Evolutionary conservation across 805 yeast genomes (phyloP), one percentile per base, ranked within the genome.

Genomic region (Allodekkera sacchari): DNA sequence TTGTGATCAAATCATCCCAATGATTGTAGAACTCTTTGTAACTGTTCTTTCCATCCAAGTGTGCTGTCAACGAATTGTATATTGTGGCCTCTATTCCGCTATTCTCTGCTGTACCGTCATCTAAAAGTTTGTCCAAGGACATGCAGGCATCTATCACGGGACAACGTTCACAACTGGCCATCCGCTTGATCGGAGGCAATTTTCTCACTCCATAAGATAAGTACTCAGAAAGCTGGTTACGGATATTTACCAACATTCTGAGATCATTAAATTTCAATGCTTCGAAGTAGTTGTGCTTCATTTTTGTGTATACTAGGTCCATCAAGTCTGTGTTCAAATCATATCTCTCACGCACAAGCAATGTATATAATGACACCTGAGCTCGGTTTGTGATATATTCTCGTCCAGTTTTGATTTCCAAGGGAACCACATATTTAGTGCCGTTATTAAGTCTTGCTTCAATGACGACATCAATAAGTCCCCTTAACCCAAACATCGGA

Each of bases 371-470:
- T 0, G 88, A 68, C 0, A 92, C 80, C 52, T 92, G 98, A 0
- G 94, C 95, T 31, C 81, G 75, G 52, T 92, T 96, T 3, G 78
- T 55, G 5, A 79, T 52, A 23, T 74, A 64, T 28, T 71, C 74
- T 20, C 65, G 56, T 0, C 97, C 96, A 0, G 97, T 85, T 50
- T 92, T 92, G 36, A 92, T 74, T 51, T 92, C 99, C 59, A 92
- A 62, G 0, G 96, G 97, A 1, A 76, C 68, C 9, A 85, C 66
- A 33, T 50, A 65, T 21, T 62, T 70, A n/a, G 70, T 69, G 5
- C 62, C 63, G 27, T 59, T 59, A 7, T 68, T 49, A 17, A 59
- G 53, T 6, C 42, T 22, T 0, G 82, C 80, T 42, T 80, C 81
- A 2, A 85, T 66, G 0, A 95, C 85, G 3, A 80, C 95, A 59